Percentiles rank a stretch among this genome's conserved stretches.
Evolutionary conservation across 1,139 yeast genomes (phyloP).

Genomic region (Taiozyma sp.): DNA sequence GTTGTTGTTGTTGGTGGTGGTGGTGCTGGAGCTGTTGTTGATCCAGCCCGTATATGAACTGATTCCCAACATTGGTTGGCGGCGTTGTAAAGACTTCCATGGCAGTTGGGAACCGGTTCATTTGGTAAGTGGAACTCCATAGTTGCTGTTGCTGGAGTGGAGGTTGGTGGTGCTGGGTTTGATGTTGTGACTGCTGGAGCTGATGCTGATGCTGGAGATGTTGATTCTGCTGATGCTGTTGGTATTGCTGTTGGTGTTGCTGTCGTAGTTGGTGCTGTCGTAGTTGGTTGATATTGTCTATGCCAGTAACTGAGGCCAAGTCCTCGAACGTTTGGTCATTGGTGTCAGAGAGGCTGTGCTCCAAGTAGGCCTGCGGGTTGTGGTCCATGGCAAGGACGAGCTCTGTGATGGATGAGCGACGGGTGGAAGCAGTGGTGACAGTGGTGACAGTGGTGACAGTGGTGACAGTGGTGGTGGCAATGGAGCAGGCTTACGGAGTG

Average conservation of each 20-base stretch:
- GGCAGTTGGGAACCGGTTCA: not conserved
- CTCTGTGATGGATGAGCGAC: too few species aligned
- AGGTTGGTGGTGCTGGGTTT: not conserved
- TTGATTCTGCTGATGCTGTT: not conserved
- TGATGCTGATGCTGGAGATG: constrained; percentile 24
- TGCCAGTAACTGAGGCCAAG: too few species aligned
- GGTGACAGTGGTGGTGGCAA: rapidly evolving
- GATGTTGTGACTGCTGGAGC: constrained; percentile 63
- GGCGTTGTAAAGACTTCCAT: constrained; percentile 15
- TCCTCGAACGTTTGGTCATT: too few species aligned
- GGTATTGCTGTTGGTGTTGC: not conserved
- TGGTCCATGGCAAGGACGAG: too few species aligned
- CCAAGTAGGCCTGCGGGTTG: too few species aligned
- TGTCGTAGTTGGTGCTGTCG: not conserved
- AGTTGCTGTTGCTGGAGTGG: not conserved
- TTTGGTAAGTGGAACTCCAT: not conserved
- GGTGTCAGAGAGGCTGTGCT: too few species aligned
- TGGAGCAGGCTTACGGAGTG: too few species aligned
- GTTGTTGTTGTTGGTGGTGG: constrained; percentile 5
- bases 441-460: too few species aligned
- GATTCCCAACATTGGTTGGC: not conserved
- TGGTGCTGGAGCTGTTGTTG: constrained; percentile 4
- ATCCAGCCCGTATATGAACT: not conserved
- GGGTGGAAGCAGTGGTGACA: too few species aligned
- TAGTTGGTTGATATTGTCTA: too few species aligned